These are phyloP conservation scores for Nicotiana noctiflora DNA, from an alignment of 257 asterid species.

Conservation along the genomic window DNA sequence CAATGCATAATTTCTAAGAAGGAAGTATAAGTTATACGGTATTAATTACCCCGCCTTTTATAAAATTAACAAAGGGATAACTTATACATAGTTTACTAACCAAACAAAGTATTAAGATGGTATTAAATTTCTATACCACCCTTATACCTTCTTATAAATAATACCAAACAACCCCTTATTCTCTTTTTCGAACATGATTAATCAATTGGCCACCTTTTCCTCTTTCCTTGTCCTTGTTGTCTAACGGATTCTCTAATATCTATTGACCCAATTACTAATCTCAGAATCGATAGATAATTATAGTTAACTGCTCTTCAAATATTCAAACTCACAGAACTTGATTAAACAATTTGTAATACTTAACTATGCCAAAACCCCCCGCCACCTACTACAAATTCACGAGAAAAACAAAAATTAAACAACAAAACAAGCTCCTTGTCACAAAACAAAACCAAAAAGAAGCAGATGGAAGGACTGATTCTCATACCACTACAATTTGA, in stretches of 20 bases:
- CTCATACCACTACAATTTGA: conserved; percentile 25
- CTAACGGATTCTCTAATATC: neutral
- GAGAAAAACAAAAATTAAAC: neutral
- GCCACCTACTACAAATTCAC: neutral
- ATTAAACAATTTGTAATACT: neutral
- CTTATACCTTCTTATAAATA: too few species aligned
- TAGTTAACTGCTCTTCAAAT: neutral
- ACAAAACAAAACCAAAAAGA: neutral
- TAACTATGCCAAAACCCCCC: neutral
- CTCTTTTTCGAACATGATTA: neutral
- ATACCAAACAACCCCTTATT: too few species aligned
- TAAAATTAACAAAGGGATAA: too few species aligned
- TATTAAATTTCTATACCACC: too few species aligned
- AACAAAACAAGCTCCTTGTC: neutral
- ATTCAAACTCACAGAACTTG: neutral
- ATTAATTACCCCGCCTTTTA: too few species aligned
- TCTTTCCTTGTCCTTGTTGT: neutral
- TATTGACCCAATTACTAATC: neutral
- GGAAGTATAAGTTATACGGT: too few species aligned
- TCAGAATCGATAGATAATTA: neutral
- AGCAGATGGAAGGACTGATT: neutral
- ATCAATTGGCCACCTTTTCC: neutral
- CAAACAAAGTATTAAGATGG: too few species aligned
- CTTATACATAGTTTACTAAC: too few species aligned
- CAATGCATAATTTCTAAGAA: too few species aligned